Percentiles rank a stretch among this genome's conserved stretches.
These are phyloP conservation scores for Puccinia brachypodii DNA, from an alignment of 1,284 basidiomycete genomes.

Conservation along the genomic window DNA sequence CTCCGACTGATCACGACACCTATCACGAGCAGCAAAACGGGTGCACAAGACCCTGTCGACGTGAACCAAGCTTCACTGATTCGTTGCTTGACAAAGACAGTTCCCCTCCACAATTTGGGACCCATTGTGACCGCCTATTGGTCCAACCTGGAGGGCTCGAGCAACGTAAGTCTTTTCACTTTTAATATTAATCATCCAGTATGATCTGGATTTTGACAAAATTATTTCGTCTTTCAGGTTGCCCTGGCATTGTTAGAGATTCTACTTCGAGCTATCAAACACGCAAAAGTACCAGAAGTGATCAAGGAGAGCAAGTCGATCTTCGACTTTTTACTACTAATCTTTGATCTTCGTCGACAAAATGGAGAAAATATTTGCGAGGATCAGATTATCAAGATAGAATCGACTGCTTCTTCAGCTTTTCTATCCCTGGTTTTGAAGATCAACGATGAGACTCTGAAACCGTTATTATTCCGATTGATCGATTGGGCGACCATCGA, in stretches of 20 bases:
- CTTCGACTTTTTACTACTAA: conserved; percentile 79
- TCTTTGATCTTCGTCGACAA: conserved; percentile 67
- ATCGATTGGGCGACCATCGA: conserved; percentile 91
- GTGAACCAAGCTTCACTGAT: conserved; percentile 14
- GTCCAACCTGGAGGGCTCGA: conserved; percentile 13
- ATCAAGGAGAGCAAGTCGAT: conserved; percentile 69
- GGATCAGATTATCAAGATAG: conserved; percentile 55
- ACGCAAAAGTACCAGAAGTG: conserved; percentile 59
- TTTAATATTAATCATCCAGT: not conserved
- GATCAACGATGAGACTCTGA: conserved; percentile 88
- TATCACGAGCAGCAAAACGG: not conserved
- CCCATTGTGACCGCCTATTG: conserved; percentile 25
- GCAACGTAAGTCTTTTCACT: conserved; percentile 6
- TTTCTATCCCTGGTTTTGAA: conserved; percentile 89
- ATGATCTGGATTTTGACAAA: not conserved
- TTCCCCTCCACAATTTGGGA: conserved; percentile 27
- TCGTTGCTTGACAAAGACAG: conserved; percentile 34
- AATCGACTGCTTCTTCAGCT: conserved; percentile 64
- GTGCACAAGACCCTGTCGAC: not conserved
- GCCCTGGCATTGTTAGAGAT: conserved; percentile 51
- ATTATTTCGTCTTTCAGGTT: not conserved
- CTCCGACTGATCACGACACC: conserved; percentile 29
- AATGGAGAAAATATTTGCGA: not conserved
- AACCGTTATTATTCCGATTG: conserved; percentile 82
- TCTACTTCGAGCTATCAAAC: conserved; percentile 52